Evolutionary conservation across 2,329 filamentous ascomycete species (phyloP).

Genomic region (Penicillium sp.): DNA sequence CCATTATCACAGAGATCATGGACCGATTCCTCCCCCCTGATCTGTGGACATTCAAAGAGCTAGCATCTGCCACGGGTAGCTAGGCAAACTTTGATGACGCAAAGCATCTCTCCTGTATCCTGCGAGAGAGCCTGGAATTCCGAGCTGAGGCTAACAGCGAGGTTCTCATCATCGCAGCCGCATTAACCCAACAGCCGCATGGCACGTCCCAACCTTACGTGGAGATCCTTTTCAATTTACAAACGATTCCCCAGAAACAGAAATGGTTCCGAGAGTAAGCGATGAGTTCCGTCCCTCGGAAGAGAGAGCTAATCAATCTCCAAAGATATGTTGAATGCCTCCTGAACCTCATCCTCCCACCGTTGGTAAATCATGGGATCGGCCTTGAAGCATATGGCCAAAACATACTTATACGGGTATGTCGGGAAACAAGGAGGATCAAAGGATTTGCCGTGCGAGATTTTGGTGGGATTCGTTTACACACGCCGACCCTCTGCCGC

Average conservation of each 20-base stretch:
- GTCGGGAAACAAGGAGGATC: slow-evolving; percentile 11
- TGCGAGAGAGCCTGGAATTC: slow-evolving; percentile 19
- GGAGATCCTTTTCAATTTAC: slow-evolving; percentile 16
- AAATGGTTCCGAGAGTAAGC: slow-evolving; percentile 19
- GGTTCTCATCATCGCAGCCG: slow-evolving; percentile 17
- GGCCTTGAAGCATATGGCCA: slow-evolving; percentile 48
- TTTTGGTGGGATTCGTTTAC: slow-evolving; percentile 20
- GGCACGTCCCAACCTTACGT: slow-evolving; percentile 9
- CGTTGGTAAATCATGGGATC: slow-evolving; percentile 17
- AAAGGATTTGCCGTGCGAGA: slow-evolving; percentile 24
- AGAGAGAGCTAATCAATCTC: background rate
- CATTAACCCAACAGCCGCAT: slow-evolving; percentile 12
- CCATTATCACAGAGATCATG: slow-evolving; percentile 11
- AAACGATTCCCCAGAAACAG: slow-evolving; percentile 11
- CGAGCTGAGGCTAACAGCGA: slow-evolving; percentile 16
- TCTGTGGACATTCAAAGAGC: slow-evolving; percentile 23
- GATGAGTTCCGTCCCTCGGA: background rate
- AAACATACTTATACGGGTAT: slow-evolving; percentile 19
- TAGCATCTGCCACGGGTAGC: slow-evolving; percentile 19
- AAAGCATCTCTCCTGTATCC: slow-evolving; percentile 22
- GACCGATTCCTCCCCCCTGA: slow-evolving; percentile 16
- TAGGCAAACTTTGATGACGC: slow-evolving; percentile 21
- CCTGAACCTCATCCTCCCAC: slow-evolving; percentile 13
- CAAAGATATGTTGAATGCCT: slow-evolving; percentile 16
- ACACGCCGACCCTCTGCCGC: slow-evolving; percentile 1